Percentiles rank a stretch among this genome's conserved stretches.
Evolutionary conservation across 495 filamentous ascomycete species (phyloP).

Genomic region (Penicillium lagena): DNA sequence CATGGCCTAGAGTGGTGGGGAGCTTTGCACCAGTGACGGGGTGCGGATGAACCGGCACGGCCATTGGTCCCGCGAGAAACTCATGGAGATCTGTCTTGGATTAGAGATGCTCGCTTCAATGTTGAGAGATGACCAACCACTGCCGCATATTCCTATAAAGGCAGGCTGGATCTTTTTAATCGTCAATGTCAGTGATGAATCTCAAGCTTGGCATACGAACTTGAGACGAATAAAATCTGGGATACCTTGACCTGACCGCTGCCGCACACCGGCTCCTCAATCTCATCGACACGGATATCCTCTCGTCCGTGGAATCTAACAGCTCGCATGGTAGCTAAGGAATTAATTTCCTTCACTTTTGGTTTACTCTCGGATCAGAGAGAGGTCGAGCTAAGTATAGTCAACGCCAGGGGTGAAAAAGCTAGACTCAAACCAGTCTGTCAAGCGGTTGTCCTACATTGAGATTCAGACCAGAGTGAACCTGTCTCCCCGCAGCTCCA

Average conservation of each 20-base stretch:
- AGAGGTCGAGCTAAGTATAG: too few relatives aligned
- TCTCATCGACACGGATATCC: constrained; percentile 35
- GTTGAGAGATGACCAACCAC: constrained; percentile 11
- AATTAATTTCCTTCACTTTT: not conserved
- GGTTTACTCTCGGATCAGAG: not conserved
- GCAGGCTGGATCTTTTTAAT: constrained; percentile 23
- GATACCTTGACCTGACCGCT: constrained; percentile 35
- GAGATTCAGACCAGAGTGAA: too few relatives aligned
- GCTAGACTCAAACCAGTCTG: too few relatives aligned
- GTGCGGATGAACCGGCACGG: constrained; percentile 52
- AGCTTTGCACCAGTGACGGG: constrained; percentile 49
- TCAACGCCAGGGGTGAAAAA: too few relatives aligned
- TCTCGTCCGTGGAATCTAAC: constrained; percentile 34
- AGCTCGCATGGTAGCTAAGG: constrained; percentile 30
- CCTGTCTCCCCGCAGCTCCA: too few relatives aligned
- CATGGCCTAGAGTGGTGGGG: constrained; percentile 56
- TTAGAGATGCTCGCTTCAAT: not conserved
- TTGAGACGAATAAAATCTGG: not conserved
- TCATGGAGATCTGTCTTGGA: constrained; percentile 49
- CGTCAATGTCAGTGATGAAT: not conserved
- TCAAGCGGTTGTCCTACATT: too few relatives aligned
- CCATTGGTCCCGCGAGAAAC: constrained; percentile 48
- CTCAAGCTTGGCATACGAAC: not conserved
- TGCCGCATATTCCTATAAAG: constrained; percentile 31
- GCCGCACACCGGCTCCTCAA: constrained; percentile 33